phyloP scores from a whole-genome alignment of 805 yeast species.

The Debaryomyces prosopidis region DNA sequence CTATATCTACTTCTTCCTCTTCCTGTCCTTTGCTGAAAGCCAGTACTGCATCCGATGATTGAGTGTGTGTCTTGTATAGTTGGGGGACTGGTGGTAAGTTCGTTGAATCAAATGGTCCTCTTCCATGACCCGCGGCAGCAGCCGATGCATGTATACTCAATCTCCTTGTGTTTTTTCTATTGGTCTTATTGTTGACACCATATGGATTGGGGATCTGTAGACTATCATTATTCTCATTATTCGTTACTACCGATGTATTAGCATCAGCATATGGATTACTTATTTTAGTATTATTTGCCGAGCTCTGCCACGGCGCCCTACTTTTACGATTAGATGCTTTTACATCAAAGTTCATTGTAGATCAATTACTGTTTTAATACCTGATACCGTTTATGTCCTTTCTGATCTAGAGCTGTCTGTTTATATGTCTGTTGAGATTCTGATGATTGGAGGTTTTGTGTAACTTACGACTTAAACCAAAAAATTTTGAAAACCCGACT shows the following conservation, averaged over 20 bases:
- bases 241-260: constrained; percentile 10
- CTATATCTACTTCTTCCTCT: constrained; percentile 9
- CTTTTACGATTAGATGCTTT: constrained; percentile 38
- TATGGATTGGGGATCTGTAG: constrained; percentile 17
- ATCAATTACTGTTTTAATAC: background rate
- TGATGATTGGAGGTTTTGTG: background rate
- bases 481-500: background rate
- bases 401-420: background rate
- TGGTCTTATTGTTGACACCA: constrained; percentile 8
- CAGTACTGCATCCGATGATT: constrained; percentile 3
- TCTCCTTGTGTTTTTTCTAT: constrained; percentile 26
- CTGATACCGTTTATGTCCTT: too few species aligned
- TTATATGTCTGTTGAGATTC: background rate
- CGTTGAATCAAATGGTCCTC: constrained; percentile 23
- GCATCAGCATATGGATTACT: constrained; percentile 31
- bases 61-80: background rate
- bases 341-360: constrained; percentile 29
- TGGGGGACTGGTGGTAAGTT: constrained; percentile 35
- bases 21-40: constrained; percentile 4
- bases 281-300: constrained; percentile 10
- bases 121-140: constrained; percentile 28
- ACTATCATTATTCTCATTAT: constrained; percentile 5
- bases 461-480: background rate
- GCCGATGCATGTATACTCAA: constrained; percentile 43
- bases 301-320: constrained; percentile 43